Percentiles rank a stretch among this genome's conserved stretches.
Conservation (phyloP, 2,329 filamentous ascomycete genomes). For the Penicillium sp. region DNA sequence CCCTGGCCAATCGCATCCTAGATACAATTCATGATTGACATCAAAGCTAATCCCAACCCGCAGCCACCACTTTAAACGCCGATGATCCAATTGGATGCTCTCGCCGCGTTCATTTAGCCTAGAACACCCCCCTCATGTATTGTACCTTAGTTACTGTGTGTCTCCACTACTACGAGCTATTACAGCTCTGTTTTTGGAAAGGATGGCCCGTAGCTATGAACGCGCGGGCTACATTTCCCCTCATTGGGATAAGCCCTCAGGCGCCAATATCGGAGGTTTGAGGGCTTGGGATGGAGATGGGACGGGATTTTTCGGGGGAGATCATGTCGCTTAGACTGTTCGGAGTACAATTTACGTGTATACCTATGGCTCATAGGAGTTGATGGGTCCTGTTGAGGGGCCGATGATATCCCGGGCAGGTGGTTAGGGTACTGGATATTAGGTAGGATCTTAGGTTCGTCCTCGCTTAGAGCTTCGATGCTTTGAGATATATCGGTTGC, state of each 20-base stretch:
- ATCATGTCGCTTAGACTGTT: background rate
- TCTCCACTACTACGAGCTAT: background rate
- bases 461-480: background rate
- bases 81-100: background rate
- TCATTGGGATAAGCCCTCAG: background rate
- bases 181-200: background rate
- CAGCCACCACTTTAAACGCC: background rate
- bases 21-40: constrained; percentile 14
- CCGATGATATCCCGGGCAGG: background rate
- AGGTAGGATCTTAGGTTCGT: background rate
- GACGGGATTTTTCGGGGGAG: background rate
- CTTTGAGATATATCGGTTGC: background rate
- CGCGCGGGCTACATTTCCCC: background rate
- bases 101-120: constrained; percentile 8
- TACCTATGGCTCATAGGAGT: background rate
- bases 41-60: constrained; percentile 21
- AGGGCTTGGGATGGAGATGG: no score
- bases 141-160: no score
- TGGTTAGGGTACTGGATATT: background rate
- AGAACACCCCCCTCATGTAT: no score
- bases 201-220: background rate
- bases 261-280: background rate
- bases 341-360: no score
- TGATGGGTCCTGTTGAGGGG: background rate
- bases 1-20: background rate